Evolutionary conservation across 345 rosid species (phyloP), one percentile per base, ranked within the genome.

Genomic region (Citrus trifoliata): DNA sequence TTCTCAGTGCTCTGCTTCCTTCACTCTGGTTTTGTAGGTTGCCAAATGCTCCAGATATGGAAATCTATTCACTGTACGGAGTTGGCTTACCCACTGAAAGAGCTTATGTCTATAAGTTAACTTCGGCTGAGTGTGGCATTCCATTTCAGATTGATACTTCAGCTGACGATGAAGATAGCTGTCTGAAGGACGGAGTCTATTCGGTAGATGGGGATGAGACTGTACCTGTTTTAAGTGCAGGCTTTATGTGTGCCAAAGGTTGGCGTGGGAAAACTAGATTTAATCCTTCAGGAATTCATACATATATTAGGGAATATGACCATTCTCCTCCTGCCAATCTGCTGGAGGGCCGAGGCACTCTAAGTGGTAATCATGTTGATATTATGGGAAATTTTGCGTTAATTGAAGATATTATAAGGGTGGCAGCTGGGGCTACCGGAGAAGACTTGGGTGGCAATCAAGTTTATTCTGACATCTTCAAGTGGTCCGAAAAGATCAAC

Each of bases 381-480:
- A 92, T 96, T 67, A 93, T 96, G 99, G 99, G 99, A 63, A 96
- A 96, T 82, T 96, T 96, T 78, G 98, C 93, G 8, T 76, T 96
- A 79, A 93, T 96, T 1, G 98, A 96, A 78, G 98, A 96, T 75
- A 64, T 94, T 46, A 87, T 94, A 82, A 88, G 97, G 83, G 85
- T 96, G 28, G 99, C 98, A 22, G 87, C 95, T 0, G 99, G 99
- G 35, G 98, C 90, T 40, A 87, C 89, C 0, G 99, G 98, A 61
- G 88, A 89, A 24, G 93, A 90, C 27, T 46, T 94, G 81, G 98
- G 97, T 30, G 97, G 92, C 18, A 94, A 96, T 84, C 97, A 82
- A 83, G 97, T 94, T 65, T 71, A 90, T 83, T 94, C 98, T 6
- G 92, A 89, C 75, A 90, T 96, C 84, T 90, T 88, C 55, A 85